Percentiles rank a stretch among this genome's conserved stretches.
phyloP scores from a whole-genome alignment of 768 basidiomycete species.

The Russula emetica region DNA sequence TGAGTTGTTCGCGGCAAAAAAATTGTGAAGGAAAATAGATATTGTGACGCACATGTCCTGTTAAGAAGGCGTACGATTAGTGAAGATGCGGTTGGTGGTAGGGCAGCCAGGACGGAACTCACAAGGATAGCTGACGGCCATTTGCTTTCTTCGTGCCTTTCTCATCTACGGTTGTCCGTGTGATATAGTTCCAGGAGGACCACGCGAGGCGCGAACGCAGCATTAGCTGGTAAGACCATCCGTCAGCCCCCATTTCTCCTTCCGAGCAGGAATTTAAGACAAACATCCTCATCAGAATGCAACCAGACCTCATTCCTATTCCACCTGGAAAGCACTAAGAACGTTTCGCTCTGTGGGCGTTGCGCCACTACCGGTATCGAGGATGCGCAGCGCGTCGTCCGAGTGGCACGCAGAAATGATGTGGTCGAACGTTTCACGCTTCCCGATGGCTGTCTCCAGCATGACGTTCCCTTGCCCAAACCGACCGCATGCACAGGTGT shows the following conservation, averaged over 20 bases:
- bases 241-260: background rate
- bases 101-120: background rate
- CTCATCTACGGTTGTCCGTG: constrained; percentile 40
- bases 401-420: too few relatives aligned
- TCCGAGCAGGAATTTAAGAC: constrained; percentile 26
- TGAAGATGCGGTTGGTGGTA: background rate
- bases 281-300: constrained; percentile 58
- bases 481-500: too few relatives aligned
- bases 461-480: too few relatives aligned
- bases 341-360: too few relatives aligned
- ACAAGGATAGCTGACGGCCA: constrained; percentile 36
- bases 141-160: constrained; percentile 41
- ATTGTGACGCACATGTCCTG: constrained; percentile 11
- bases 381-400: too few relatives aligned
- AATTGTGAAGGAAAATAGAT: background rate
- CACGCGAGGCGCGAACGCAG: constrained; percentile 56
- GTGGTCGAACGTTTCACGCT: too few relatives aligned
- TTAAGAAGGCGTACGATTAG: background rate
- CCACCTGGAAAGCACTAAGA: too few relatives aligned
- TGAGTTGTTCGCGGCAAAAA: background rate
- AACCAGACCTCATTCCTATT: constrained; percentile 62
- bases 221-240: constrained; percentile 62
- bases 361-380: too few relatives aligned
- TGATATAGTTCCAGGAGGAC: too few relatives aligned
- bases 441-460: too few relatives aligned